Evolutionary conservation across 768 basidiomycete species (phyloP), one percentile per base, ranked within the genome.

Genomic region (Termitomyces heimii): DNA sequence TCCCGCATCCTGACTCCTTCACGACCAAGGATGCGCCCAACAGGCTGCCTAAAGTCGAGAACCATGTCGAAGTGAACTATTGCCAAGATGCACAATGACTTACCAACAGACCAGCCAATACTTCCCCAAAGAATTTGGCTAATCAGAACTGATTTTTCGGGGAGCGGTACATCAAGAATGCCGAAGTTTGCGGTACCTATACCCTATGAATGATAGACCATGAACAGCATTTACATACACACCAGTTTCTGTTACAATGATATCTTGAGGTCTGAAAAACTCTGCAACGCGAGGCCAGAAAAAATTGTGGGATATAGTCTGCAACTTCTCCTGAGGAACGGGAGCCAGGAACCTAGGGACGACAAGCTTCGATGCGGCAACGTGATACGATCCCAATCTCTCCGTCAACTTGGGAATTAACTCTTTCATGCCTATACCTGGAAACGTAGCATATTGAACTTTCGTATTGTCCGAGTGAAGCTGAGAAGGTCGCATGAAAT

Each of bases 241-340:
- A 77, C 92, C 94, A 13, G 94, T 98, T 72, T 98, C 95, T 2
- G 91, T 84, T 44, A 97, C 71, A 57, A 97, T 82, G 34, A 96
- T 82, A 70, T 92, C 92, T 34, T 80, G 75, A 22, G 81, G 70
- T 60, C 71, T 75, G 74, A 94, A 90, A 76, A 92, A 93, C 56
- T 77, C 68, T 9, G 82, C 79, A 12, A 94, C 63, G 32, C 85
- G 82, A 1, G 92, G 89, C 94, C 94, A 96, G 67, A 95, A 82
- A 78, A 84, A 92, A 13, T 79, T 71, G 60, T 96, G 94, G 1
- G 85, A 81, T 66, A 96, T 92, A 8, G 63, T 64, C 13, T 80
- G 72, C 55, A 73, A 68, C 9, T 67, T 69, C 60, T 86, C 83
- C n/a, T 76, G 56, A 0, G 86, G 86, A 0, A 83, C 65, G 13